Percentiles rank a stretch among this genome's conserved stretches.
These are phyloP conservation scores for Aureoboletus auriporus DNA, from an alignment of 768 basidiomycete genomes.

Conservation along the genomic window DNA sequence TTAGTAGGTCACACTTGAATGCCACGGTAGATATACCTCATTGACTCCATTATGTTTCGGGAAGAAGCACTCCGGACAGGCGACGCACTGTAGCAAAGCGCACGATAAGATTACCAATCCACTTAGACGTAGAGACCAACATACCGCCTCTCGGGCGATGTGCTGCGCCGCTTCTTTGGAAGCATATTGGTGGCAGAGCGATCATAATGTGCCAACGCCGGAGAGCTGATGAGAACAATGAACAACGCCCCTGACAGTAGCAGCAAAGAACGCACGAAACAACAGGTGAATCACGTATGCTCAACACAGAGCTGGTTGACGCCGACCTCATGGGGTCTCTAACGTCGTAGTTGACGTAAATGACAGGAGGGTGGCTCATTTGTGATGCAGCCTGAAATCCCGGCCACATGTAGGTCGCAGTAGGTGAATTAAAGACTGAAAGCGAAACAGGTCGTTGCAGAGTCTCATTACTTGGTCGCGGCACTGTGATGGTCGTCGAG, in stretches of 20 bases:
- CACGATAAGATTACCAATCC: slow-evolving; percentile 11
- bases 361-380: slow-evolving; percentile 37
- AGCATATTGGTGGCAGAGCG: slow-evolving; percentile 27
- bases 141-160: slow-evolving; percentile 29
- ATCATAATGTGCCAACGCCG: slow-evolving; percentile 24
- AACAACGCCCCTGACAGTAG: slow-evolving; percentile 7
- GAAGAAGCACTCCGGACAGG: slow-evolving; percentile 14
- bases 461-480: slow-evolving; percentile 20
- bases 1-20: slow-evolving; percentile 5
- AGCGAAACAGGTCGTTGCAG: slow-evolving; percentile 33
- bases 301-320: slow-evolving; percentile 29
- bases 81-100: slow-evolving; percentile 8
- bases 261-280: slow-evolving; percentile 27
- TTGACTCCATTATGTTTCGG: slow-evolving; percentile 21
- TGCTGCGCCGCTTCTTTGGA: slow-evolving; percentile 31
- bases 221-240: slow-evolving; percentile 24
- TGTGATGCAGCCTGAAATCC: slow-evolving; percentile 41
- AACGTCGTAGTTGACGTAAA: slow-evolving; percentile 36
- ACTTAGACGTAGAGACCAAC: slow-evolving; percentile 6
- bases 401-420: slow-evolving; percentile 48
- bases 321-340: slow-evolving; percentile 30
- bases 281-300: slow-evolving; percentile 26
- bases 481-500: slow-evolving; percentile 20
- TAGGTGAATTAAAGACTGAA: slow-evolving; percentile 41
- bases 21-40: slow-evolving; percentile 20